Conservation (phyloP, 2,329 filamentous ascomycete genomes). For the Didymella arachidicola region DNA sequence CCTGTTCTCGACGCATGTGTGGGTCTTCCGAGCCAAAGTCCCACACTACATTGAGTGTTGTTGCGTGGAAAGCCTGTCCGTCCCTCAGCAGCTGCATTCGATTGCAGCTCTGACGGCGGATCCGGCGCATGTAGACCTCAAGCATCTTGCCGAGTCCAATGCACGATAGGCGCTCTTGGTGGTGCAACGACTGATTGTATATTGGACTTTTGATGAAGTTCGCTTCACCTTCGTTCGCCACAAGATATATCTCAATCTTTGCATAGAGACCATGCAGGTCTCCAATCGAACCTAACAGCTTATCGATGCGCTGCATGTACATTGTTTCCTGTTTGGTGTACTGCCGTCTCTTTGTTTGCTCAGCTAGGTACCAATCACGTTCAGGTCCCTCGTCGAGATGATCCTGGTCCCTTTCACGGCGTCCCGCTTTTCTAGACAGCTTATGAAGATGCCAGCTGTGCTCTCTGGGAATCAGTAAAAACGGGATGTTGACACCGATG, state of each 20-base stretch:
- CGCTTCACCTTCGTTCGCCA: neutral
- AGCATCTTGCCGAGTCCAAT: neutral
- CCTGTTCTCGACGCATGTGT: neutral
- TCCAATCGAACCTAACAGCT: neutral
- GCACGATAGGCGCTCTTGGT: neutral
- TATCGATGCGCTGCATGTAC: neutral
- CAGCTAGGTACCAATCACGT: too few relatives aligned
- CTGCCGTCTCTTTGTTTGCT: neutral
- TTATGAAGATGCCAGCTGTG: neutral
- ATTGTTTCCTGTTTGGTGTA: neutral
- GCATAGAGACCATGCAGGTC: neutral
- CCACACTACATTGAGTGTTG: neutral
- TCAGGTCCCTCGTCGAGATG: too few relatives aligned
- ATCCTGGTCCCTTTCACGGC: too few relatives aligned
- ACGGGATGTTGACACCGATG: neutral
- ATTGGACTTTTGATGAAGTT: neutral
- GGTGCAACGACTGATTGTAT: neutral
- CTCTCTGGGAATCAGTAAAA: neutral
- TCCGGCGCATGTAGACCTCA: neutral
- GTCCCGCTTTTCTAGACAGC: neutral
- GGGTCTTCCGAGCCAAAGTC: neutral
- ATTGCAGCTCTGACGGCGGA: neutral
- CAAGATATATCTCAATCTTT: neutral
- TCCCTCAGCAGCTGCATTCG: neutral
- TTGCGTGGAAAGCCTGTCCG: neutral